Percentiles rank a stretch among this genome's conserved stretches.
These are phyloP conservation scores for Pseudogymnoascus sp. DNA, from an alignment of 2,329 filamentous ascomycete species.

Conservation along the genomic window DNA sequence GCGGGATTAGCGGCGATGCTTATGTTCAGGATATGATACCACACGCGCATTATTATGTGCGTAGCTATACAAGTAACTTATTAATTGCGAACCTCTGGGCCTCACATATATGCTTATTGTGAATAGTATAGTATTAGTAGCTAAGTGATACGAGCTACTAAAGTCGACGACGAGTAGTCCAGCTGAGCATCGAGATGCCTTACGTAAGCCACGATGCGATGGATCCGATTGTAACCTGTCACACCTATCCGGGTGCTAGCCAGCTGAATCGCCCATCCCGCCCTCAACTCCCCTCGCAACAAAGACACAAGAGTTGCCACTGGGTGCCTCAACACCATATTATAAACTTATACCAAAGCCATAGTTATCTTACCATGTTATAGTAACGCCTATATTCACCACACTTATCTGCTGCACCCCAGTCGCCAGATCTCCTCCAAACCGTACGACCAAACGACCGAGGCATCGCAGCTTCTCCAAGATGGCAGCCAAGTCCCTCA, in stretches of 20 bases:
- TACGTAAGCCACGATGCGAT: not conserved
- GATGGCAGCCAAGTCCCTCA: constrained; percentile 65
- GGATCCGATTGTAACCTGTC: not conserved
- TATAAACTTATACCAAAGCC: not conserved
- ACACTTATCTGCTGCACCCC: not conserved
- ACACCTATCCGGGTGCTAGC: not conserved
- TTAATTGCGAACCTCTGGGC: not conserved
- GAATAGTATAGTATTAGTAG: not conserved
- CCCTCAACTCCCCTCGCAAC: not conserved
- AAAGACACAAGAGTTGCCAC: not conserved
- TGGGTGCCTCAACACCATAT: not conserved
- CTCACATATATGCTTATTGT: not conserved
- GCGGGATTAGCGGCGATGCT: not conserved
- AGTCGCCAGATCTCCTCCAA: not conserved
- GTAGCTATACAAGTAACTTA: not conserved
- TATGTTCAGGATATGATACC: not conserved
- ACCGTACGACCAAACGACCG: not conserved
- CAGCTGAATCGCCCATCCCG: not conserved
- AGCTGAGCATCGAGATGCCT: not conserved
- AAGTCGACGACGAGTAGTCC: not conserved
- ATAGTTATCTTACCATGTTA: not conserved
- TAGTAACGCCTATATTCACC: not conserved
- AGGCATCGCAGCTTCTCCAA: constrained; percentile 9
- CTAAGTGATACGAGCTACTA: not conserved
- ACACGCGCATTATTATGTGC: not conserved